Evolutionary conservation across 208 protist genomes (phyloP).

Genomic region (Leptomonas seymouri): DNA sequence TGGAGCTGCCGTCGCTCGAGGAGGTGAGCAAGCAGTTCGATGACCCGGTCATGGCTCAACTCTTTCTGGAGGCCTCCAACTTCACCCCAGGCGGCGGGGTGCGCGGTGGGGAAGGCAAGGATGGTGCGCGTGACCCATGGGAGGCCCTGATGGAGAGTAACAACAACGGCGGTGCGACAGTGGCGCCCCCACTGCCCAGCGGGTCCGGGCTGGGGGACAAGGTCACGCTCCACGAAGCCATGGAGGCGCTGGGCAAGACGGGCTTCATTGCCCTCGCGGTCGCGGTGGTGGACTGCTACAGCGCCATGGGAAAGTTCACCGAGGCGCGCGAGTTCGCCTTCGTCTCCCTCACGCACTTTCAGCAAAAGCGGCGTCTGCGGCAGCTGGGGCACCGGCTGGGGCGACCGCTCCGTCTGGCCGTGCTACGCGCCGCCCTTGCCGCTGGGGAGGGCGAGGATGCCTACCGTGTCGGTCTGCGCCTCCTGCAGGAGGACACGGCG

Average conservation of each 20-base stretch:
- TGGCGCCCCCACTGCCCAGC: conserved; percentile 1
- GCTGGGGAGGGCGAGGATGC: conserved; percentile 82
- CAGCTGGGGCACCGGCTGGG: conserved; percentile 53
- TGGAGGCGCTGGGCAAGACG: conserved; percentile 57
- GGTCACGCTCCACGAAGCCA: conserved; percentile 70
- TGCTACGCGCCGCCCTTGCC: conserved; percentile 77
- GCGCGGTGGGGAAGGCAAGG: conserved; percentile 11
- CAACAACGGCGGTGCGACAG: conserved; percentile 14
- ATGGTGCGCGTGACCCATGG: conserved; percentile 6
- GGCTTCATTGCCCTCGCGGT: conserved; percentile 77
- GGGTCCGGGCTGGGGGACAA: conserved; percentile 33
- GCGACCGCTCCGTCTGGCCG: conserved; percentile 74
- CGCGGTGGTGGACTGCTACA: conserved; percentile 84
- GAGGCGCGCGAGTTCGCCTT: conserved; percentile 91
- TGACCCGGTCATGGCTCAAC: conserved; percentile 75
- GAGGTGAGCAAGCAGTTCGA: conserved; percentile 80
- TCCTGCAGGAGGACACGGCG: conserved; percentile 72
- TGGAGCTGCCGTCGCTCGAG: conserved; percentile 78
- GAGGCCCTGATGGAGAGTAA: conserved; percentile 12
- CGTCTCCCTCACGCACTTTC: conserved; percentile 62
- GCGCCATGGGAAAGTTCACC: conserved; percentile 76
- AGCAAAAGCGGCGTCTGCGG: conserved; percentile 47
- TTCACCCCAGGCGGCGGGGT: conserved; percentile 37
- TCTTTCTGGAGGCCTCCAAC: conserved; percentile 82
- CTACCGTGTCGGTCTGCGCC: conserved; percentile 74